Conservation (phyloP, 2,329 filamentous ascomycete species). For the Arthrobotrys conoides region DNA sequence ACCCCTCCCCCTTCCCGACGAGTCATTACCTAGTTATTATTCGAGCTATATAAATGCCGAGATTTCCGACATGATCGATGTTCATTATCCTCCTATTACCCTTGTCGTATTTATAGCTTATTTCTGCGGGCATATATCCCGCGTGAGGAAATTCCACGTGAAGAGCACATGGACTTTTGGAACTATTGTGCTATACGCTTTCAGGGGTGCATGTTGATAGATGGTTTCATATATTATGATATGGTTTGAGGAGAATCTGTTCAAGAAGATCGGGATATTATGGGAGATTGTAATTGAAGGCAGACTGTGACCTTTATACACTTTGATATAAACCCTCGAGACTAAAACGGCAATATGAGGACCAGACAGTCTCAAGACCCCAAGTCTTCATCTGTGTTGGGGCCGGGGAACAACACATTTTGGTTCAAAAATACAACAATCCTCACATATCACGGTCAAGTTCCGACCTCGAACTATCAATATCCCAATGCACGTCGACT, state of each 20-base stretch:
- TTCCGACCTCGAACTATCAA: background rate
- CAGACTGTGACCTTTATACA: too few relatives aligned
- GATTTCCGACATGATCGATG: background rate
- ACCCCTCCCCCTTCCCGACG: too few relatives aligned
- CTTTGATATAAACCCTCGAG: too few relatives aligned
- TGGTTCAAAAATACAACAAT: background rate
- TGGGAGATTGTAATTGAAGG: too few relatives aligned
- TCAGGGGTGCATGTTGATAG: too few relatives aligned
- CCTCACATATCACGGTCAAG: background rate
- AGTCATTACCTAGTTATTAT: background rate
- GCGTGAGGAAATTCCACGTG: background rate
- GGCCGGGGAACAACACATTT: background rate
- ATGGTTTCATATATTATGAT: too few relatives aligned
- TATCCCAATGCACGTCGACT: background rate
- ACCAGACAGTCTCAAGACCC: background rate
- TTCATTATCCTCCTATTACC: background rate
- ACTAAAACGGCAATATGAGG: too few relatives aligned
- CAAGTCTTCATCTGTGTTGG: background rate
- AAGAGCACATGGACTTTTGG: background rate
- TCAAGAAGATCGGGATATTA: too few relatives aligned
- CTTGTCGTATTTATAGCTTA: conserved; percentile 3
- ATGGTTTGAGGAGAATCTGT: too few relatives aligned
- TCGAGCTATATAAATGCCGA: conserved; percentile 20
- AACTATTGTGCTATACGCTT: too few relatives aligned
- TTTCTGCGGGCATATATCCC: conserved; percentile 9